Base-by-base conservation (phyloP, 2,329 filamentous ascomycete genomes). In the Colletotrichum viniferum region DNA sequence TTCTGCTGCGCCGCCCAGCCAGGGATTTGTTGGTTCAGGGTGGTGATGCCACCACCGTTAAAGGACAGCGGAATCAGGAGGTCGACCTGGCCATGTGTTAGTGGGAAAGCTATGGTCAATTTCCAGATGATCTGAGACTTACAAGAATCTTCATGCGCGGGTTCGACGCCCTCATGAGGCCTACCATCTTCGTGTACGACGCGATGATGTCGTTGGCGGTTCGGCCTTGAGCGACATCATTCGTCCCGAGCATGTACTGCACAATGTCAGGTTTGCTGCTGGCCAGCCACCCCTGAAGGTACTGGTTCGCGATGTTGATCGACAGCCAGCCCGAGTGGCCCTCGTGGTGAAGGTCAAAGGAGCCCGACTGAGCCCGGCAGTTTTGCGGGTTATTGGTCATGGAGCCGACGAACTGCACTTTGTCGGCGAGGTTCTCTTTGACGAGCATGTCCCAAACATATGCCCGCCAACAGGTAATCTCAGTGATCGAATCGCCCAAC, bases 231-330 rank as follows among this genome's bases (percentile, higher is more conserved):
- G 78, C 78, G 7, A 87, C 82, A 77, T 88, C 86, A 77, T 88
- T 87, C 4, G 86, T 88, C 43, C 86, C 86, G 7, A 88, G 81
- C 84, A 86, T 86, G 79, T 87, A 86, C 80, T 84, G 85, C 14
- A 88, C 84, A 16, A 88, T 81, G 71, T 87, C 86, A 13, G 86
- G 83, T 12, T 80, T 82, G 2, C 83, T 82, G 66, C 56, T 80
- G 30, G 80, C 78, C 26, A 87, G 79, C 86, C 86, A 87, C 34
- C 79, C 80, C 6, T 79, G 79, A 6, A 87, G 80, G 76, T 87
- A 82, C 69, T 81, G 84, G 76, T 83, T 84, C 24, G 86, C 86
- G 68, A 88, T 87, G 78, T 87, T 82, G 75, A 85, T 83, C 55
- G 85, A 85, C 16, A 85, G 81, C 78, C 82, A 87, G 7, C 86